phyloP scores from a whole-genome alignment of 192 early-diverging fungal genomes.

The Chytriomyces hyalinus region DNA sequence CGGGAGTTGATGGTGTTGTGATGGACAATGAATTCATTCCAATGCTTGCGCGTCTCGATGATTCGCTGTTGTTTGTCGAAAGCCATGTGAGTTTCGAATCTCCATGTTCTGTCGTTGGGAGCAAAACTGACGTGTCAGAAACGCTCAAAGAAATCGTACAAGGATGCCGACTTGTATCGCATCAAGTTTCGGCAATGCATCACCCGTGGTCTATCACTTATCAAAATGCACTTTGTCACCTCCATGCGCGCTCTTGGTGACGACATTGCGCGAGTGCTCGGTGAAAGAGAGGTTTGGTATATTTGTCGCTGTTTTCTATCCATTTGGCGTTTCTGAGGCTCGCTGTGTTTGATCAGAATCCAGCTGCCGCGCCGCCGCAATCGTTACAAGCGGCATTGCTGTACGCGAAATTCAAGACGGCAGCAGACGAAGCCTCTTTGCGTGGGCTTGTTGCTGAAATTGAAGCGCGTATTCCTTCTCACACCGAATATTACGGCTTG shows the following conservation, averaged over 20 bases:
- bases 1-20: constrained; percentile 82
- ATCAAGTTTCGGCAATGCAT: constrained; percentile 95
- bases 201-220: constrained; percentile 89
- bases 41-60: constrained; percentile 77
- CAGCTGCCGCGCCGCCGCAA: not conserved
- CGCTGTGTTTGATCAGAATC: constrained; percentile 1
- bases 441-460: constrained; percentile 74
- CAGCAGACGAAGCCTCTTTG: constrained; percentile 59
- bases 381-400: constrained; percentile 57
- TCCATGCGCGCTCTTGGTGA: constrained; percentile 58
- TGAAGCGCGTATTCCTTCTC: constrained; percentile 67
- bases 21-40: constrained; percentile 79
- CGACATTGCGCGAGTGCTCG: constrained; percentile 16
- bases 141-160: constrained; percentile 63
- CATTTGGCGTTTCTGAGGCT: not conserved
- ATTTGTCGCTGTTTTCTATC: not conserved
- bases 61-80: constrained; percentile 78
- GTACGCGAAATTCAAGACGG: constrained; percentile 81
- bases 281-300: constrained; percentile 10
- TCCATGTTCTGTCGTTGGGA: not conserved
- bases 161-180: constrained; percentile 89
- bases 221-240: constrained; percentile 87
- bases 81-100: constrained; percentile 60
- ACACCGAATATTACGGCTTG: constrained; percentile 76
- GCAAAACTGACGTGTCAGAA: not conserved